These are phyloP conservation scores for Leccinum variicolor DNA, from an alignment of 768 basidiomycete genomes.

Conservation along the genomic window DNA sequence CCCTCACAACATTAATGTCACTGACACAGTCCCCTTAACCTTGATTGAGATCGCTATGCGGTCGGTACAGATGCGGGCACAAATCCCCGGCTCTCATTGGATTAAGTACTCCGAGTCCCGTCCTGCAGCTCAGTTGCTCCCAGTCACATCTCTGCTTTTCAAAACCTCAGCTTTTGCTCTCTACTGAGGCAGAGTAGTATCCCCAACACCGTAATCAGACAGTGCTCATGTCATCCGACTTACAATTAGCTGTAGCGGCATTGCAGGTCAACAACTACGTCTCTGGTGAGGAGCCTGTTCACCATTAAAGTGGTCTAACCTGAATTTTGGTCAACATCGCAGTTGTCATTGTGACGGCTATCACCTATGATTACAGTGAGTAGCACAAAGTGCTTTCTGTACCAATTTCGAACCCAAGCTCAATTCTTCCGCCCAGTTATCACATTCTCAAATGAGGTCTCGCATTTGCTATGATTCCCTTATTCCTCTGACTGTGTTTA, in stretches of 20 bases:
- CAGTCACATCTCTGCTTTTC: background rate
- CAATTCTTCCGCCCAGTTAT: conserved; percentile 10
- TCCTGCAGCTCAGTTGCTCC: too few relatives aligned
- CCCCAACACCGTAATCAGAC: background rate
- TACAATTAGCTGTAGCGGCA: conserved; percentile 1
- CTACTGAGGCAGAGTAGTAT: too few relatives aligned
- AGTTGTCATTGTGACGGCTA: conserved; percentile 12
- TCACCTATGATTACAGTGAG: conserved; percentile 21
- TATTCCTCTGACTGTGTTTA: background rate
- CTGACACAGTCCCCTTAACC: too few relatives aligned
- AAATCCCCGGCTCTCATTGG: too few relatives aligned
- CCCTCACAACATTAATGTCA: too few relatives aligned
- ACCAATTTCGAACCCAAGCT: background rate
- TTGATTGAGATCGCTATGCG: too few relatives aligned
- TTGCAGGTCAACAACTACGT: conserved; percentile 11
- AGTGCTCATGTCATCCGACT: conserved; percentile 14
- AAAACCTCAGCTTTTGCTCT: background rate
- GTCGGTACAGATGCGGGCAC: too few relatives aligned
- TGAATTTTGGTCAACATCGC: background rate
- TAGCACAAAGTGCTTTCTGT: background rate
- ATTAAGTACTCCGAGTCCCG: too few relatives aligned
- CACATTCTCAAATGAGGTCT: conserved; percentile 17
- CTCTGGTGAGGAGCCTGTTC: conserved; percentile 4
- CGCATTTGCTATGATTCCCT: too few relatives aligned
- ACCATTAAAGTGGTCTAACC: background rate